Conservation (phyloP, 2,329 filamentous ascomycete genomes). For the Fusarium nelsonii region DNA sequence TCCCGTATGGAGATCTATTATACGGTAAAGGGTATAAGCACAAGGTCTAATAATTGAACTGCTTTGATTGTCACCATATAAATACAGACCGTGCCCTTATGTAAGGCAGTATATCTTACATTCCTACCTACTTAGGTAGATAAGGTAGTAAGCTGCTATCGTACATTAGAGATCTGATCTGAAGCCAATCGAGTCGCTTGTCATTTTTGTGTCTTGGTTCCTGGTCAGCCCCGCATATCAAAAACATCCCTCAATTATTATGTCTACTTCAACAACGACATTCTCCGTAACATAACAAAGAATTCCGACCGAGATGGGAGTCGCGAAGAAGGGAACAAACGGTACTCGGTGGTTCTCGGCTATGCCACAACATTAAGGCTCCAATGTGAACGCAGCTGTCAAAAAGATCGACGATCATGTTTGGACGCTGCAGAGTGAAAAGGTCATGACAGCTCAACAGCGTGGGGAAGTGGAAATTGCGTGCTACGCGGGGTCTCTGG, state of each 20-base stretch:
- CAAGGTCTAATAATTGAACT: not conserved
- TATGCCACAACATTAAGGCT: conserved; percentile 13
- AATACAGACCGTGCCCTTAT: not conserved
- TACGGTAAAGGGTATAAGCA: not conserved
- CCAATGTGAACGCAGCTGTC: not conserved
- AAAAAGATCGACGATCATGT: conserved; percentile 20
- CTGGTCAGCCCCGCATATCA: conserved; percentile 22
- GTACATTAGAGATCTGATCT: not conserved
- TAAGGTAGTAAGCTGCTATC: not conserved
- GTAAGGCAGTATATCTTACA: not conserved
- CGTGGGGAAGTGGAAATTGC: conserved; percentile 41
- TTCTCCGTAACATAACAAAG: not conserved
- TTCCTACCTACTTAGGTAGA: not conserved
- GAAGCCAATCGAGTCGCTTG: conserved; percentile 5
- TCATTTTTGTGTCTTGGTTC: not conserved
- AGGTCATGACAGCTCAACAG: conserved; percentile 18
- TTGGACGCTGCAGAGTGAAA: not conserved
- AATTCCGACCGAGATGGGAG: conserved; percentile 1
- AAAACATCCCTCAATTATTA: not conserved
- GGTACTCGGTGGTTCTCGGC: conserved; percentile 39
- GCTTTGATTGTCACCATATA: not conserved
- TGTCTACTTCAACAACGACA: conserved; percentile 15
- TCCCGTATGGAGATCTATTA: not conserved
- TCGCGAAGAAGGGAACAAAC: not conserved
- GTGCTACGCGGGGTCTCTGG: conserved; percentile 37